These are phyloP conservation scores for Echium plantagineum DNA, from an alignment of 257 asterid species.

Conservation along the genomic window DNA sequence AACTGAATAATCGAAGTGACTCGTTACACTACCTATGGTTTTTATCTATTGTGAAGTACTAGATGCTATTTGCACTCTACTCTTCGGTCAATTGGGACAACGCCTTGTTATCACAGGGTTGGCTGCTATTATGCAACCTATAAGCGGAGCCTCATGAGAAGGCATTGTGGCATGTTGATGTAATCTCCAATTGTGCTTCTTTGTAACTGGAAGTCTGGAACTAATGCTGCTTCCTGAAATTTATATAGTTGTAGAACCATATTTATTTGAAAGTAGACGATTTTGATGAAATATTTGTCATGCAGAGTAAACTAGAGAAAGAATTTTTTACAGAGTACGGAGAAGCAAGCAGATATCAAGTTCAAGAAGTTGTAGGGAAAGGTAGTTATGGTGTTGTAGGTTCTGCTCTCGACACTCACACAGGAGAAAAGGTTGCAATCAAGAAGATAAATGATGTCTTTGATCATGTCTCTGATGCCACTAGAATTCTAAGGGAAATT, in stretches of 20 bases:
- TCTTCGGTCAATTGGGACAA: no score
- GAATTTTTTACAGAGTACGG: constrained; percentile 95
- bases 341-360: constrained; percentile 84
- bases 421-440: constrained; percentile 87
- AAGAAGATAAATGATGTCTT: constrained; percentile 93
- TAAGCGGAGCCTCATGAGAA: no score
- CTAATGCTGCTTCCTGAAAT: neutral
- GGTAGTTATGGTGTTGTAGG: constrained; percentile 98
- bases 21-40: no score
- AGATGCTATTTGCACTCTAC: no score
- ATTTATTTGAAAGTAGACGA: neutral
- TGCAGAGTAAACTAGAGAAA: constrained; percentile 48
- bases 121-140: no score
- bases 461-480: constrained; percentile 96
- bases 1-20: no score
- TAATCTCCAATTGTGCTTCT: neutral
- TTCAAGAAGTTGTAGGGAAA: constrained; percentile 92
- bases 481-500: constrained; percentile 85
- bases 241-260: neutral
- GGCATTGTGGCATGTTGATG: no score
- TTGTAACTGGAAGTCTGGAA: neutral
- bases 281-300: neutral
- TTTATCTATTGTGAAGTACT: no score
- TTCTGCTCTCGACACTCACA: constrained; percentile 73
- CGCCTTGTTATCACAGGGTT: no score